phyloP scores from a whole-genome alignment of 2,329 filamentous ascomycete species.

The Penicillium sp. region DNA sequence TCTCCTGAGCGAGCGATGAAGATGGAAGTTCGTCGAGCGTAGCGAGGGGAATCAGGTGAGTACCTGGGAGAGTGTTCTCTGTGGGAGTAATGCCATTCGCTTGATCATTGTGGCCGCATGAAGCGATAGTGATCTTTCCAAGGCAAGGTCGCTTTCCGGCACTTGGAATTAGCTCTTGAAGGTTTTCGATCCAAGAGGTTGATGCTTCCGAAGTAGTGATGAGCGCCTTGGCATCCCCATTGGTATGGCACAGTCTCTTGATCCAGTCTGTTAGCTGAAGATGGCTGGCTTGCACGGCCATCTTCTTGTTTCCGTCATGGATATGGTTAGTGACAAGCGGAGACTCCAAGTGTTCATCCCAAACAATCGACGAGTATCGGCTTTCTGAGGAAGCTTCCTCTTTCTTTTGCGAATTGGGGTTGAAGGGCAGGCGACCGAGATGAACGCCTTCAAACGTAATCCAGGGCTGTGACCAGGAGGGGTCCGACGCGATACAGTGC shows the following conservation, averaged over 20 bases:
- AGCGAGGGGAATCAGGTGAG: constrained; percentile 1
- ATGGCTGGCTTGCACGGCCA: constrained; percentile 1
- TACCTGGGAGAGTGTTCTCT: not conserved
- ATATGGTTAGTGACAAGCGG: constrained; percentile 4
- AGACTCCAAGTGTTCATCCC: constrained; percentile 18
- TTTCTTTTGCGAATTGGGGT: constrained; percentile 10
- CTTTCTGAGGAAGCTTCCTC: constrained; percentile 2
- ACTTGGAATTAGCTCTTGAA: not conserved
- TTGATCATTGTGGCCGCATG: constrained; percentile 1
- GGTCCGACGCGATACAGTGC: constrained; percentile 17
- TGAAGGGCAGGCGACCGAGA: constrained; percentile 19
- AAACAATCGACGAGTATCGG: constrained; percentile 16
- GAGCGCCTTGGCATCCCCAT: constrained; percentile 11
- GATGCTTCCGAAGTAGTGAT: constrained; percentile 3
- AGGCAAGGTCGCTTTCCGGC: constrained; percentile 12
- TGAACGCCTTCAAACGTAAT: constrained; percentile 21
- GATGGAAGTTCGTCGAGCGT: constrained; percentile 5
- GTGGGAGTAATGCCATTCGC: not conserved
- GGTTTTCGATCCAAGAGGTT: constrained; percentile 3
- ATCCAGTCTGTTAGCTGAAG: constrained; percentile 16
- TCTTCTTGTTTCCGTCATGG: not conserved
- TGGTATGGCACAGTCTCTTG: constrained; percentile 16
- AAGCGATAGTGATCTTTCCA: constrained; percentile 8
- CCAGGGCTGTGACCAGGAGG: constrained; percentile 15
- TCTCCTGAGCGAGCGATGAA: constrained; percentile 4